These are phyloP conservation scores for Debaryomyces robertsiae DNA, from an alignment of 1,139 yeast genomes.

Conservation along the genomic window DNA sequence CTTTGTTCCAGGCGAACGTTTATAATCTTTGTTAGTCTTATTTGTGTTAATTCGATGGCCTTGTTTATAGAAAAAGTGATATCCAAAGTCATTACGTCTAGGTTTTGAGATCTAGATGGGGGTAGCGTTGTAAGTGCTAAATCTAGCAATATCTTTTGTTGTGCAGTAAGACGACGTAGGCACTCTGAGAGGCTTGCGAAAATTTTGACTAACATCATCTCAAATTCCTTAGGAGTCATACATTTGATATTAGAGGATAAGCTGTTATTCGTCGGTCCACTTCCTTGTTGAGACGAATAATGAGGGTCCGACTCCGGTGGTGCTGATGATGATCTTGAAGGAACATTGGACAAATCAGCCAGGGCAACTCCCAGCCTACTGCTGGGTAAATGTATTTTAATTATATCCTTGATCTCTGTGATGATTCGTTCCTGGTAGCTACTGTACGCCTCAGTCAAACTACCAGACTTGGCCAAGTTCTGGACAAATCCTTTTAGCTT, in stretches of 20 bases:
- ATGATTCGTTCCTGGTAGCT: slow-evolving; percentile 68
- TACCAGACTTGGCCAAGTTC: slow-evolving; percentile 65
- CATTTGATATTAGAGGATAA: slow-evolving; percentile 58
- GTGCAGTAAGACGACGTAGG: slow-evolving; percentile 70
- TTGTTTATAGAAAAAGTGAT: slow-evolving; percentile 61
- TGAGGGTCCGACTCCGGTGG: slow-evolving; percentile 25
- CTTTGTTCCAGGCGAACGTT: slow-evolving; percentile 77
- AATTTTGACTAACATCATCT: slow-evolving; percentile 62
- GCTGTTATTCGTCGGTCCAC: slow-evolving; percentile 15
- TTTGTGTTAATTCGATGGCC: slow-evolving; percentile 73
- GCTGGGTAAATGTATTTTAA: slow-evolving; percentile 63
- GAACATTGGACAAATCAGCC: slow-evolving; percentile 24
- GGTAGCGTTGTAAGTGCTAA: slow-evolving; percentile 62
- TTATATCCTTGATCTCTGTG: slow-evolving; percentile 71
- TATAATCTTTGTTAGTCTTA: slow-evolving; percentile 75
- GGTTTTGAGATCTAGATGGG: slow-evolving; percentile 31
- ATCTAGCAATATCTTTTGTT: slow-evolving; percentile 78
- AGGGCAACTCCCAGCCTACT: slow-evolving; percentile 15
- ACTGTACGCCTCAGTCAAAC: slow-evolving; percentile 63
- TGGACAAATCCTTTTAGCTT: slow-evolving; percentile 48
- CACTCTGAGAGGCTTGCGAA: slow-evolving; percentile 71
- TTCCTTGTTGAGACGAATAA: slow-evolving; percentile 8
- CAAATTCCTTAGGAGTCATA: slow-evolving; percentile 74
- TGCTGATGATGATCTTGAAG: slow-evolving; percentile 36
- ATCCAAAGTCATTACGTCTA: slow-evolving; percentile 63